Evolutionary conservation across 345 rosid species (phyloP), one percentile per base, ranked within the genome.

Genomic region (Hirschfeldia incana): DNA sequence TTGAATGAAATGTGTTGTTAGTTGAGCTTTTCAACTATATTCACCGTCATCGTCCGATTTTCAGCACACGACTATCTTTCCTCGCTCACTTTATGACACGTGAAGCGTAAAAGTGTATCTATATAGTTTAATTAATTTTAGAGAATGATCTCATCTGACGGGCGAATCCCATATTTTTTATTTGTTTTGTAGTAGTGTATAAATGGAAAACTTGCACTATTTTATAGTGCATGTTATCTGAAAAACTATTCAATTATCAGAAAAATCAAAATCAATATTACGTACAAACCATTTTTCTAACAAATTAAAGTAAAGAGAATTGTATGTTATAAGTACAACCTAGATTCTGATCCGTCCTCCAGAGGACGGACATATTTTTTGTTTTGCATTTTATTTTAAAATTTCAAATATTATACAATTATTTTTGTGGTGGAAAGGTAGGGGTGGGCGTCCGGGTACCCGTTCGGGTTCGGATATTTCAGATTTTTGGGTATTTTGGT

Each of bases 11-110:
- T 60, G 44, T 68, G 64, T 64, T 62, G 87, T 85, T 89, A 72
- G 97, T 82, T 88, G 94, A 76, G 83, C 69, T 80, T 63, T 86
- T 76, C 91, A 88, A 68, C 89, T 79, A 81, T 71, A 2, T 79
- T 76, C 85, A 67, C 83, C 83, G 69, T 76, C 82, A 64, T 57
- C 79, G 46, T 68, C 63, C 36, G 16, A 64, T 53, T 69, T 67
- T 73, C 77, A 73, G 74, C 70, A 4, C 58, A 73, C 59, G 65
- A 73, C 21, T 46, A 62, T 69, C 1, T 74, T 46, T 60, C 30
- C 55, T 63, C 27, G 69, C 4, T 59, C 29, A 59, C 15, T 78
- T 29, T 26, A 5, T 16, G 70, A 79, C 78, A 79, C 34, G 70
- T 69, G 70, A 13, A 67, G 34, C 58, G 27, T 28, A n/a, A 78